A percentile compares a stretch with the other conserved stretches of the same genome.
phyloP scores from a whole-genome alignment of 192 early-diverging fungal genomes.

The Obelidium mucronatum region DNA sequence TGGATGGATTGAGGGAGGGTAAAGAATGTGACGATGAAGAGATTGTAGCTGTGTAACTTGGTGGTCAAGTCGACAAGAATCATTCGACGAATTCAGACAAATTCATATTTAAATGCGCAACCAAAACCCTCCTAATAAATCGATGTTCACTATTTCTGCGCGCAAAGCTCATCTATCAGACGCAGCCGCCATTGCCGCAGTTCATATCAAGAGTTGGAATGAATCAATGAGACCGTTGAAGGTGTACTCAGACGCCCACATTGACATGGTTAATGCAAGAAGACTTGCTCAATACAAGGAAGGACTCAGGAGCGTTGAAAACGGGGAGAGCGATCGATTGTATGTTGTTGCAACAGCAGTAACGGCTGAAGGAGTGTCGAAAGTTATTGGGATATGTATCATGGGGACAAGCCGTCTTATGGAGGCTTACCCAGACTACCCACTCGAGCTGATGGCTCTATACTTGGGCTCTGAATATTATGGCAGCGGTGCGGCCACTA shows the following conservation, averaged over 20 bases:
- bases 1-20: slow-evolving; percentile 16
- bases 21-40: background rate
- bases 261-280: background rate
- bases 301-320: background rate
- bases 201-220: background rate
- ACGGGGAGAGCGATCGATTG: background rate
- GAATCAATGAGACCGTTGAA: background rate
- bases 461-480: background rate
- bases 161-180: background rate
- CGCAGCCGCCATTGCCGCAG: background rate
- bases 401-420: background rate
- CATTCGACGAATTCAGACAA: too few species aligned
- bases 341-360: background rate
- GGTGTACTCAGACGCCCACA: background rate
- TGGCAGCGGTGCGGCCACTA: background rate
- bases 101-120: too few species aligned
- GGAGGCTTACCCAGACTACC: background rate
- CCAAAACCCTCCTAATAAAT: too few species aligned
- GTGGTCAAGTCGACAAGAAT: background rate
- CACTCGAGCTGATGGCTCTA: background rate
- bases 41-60: too few species aligned
- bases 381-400: background rate
- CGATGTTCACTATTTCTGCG: background rate
- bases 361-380: background rate
- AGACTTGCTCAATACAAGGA: background rate